These are phyloP conservation scores for Gossypium gossypioides DNA, from an alignment of 441 rosid genomes.

Conservation along the genomic window DNA sequence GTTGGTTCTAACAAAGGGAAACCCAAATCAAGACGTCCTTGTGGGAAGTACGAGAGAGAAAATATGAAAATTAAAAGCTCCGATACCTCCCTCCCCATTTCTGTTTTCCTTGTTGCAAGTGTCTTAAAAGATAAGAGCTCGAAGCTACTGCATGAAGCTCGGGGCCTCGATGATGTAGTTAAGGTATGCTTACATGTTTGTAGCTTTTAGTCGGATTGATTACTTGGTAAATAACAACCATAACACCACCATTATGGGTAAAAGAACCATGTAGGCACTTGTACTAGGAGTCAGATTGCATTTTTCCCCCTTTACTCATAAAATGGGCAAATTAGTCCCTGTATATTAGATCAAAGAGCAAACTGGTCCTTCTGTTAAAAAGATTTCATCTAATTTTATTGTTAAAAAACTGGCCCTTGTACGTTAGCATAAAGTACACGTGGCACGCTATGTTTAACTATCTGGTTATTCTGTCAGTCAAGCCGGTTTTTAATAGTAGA, in stretches of 20 bases:
- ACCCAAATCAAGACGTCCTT: slow-evolving; percentile 53
- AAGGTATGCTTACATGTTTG: slow-evolving; percentile 38
- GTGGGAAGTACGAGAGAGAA: slow-evolving; percentile 86
- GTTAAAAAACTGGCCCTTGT: too few relatives aligned
- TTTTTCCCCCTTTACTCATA: too few relatives aligned
- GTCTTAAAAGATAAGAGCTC: slow-evolving; percentile 88
- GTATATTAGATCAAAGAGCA: too few relatives aligned
- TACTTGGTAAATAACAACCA: not conserved
- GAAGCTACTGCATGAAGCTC: slow-evolving; percentile 69
- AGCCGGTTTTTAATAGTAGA: too few relatives aligned
- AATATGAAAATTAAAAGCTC: slow-evolving; percentile 55
- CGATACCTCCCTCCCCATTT: slow-evolving; percentile 79
- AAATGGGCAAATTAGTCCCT: too few relatives aligned
- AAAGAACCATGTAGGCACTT: too few relatives aligned
- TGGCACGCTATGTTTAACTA: too few relatives aligned
- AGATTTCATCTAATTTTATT: too few relatives aligned
- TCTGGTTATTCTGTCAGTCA: too few relatives aligned
- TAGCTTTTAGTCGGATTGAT: not conserved
- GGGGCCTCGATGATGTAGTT: slow-evolving; percentile 87
- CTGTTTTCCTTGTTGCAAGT: slow-evolving; percentile 88
- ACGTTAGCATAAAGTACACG: too few relatives aligned
- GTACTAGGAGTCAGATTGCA: too few relatives aligned
- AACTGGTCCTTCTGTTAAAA: too few relatives aligned
- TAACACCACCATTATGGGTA: not conserved
- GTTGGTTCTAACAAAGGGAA: slow-evolving; percentile 52